Evolutionary conservation across 2,329 filamentous ascomycete species (phyloP).

Genomic region (Keithomyces neogunnii): DNA sequence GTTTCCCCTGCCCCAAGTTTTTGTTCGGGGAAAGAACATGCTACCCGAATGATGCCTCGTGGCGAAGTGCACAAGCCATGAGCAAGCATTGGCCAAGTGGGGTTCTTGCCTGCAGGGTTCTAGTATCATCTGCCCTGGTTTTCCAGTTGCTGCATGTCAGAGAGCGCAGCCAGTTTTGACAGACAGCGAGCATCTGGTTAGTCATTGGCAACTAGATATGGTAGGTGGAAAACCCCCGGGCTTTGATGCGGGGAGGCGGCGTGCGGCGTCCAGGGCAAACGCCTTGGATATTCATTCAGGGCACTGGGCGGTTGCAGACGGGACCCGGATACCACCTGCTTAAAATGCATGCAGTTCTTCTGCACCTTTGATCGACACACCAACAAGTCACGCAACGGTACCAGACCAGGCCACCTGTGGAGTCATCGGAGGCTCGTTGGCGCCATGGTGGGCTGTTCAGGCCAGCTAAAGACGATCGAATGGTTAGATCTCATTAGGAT

Average conservation of each 20-base stretch:
- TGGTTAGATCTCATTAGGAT: background rate
- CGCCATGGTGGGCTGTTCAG: background rate
- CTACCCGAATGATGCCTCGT: background rate
- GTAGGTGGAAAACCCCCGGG: background rate
- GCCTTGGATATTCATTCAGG: background rate
- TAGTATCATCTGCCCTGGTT: background rate
- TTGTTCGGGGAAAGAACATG: background rate
- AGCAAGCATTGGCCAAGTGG: background rate
- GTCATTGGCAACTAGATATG: background rate
- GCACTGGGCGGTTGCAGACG: background rate
- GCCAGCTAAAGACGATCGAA: background rate
- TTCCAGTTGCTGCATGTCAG: background rate
- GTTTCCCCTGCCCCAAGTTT: background rate
- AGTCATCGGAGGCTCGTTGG: background rate
- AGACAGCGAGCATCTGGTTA: background rate
- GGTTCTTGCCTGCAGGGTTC: background rate
- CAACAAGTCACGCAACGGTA: background rate
- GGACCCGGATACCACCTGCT: conserved; percentile 3
- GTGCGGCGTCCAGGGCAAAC: background rate
- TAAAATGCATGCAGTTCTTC: background rate
- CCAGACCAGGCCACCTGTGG: background rate
- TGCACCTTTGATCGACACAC: background rate
- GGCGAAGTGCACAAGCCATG: background rate
- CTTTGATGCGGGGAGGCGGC: background rate
- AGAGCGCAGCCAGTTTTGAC: background rate